Base-by-base conservation (phyloP, 305 asterid genomes). In the Solanum hybrid region DNA sequence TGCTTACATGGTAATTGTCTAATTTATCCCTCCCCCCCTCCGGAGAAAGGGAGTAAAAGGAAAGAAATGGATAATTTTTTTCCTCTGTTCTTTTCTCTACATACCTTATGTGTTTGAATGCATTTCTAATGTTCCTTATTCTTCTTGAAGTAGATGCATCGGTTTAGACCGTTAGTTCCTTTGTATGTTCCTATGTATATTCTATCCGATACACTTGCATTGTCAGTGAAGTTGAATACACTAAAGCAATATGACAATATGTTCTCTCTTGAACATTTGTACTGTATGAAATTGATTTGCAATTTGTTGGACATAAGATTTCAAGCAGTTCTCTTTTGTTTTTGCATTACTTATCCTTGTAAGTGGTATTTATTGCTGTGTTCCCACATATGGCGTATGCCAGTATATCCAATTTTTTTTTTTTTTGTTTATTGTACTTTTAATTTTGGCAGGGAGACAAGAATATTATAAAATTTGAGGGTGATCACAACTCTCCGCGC, bases 401-500 rank as follows among this genome's bases (percentile, higher is more conserved):
- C 88, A 32, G 6, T 88, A 29, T n/a, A 11, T 56, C 66, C 20
- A 4, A 35, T 84, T n/a, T n/a, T n/a, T n/a, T n/a, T n/a, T n/a
- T 14, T 27, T 31, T 29, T 72, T 79, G 37, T 17, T 29, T 82
- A 12, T 35, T 40, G 64, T 75, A 13, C 86, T 87, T 85, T 27
- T 60, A 60, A 91, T 89, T 85, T 76, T 89, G 88, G 78, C 93
- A 94, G 99, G 99, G 98, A 86, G 98, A 96, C 95, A 97, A 97
- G 94, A 97, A 97, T 91, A 95, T 97, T 81, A 97, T 97, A 90
- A 96, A 94, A 93, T 97, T 97, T 71, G 99, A 97, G 90, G 99
- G 99, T 40, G 98, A 97, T 90, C 99, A 97, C 94, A 97, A 97
- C 91, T 97, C 98, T 90, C 96, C 96, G 10, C 98, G 99, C 34